A percentile compares a stretch with the other conserved stretches of the same genome.
Conservation (phyloP, 345 rosid species). For the Eucalyptus rudis region DNA sequence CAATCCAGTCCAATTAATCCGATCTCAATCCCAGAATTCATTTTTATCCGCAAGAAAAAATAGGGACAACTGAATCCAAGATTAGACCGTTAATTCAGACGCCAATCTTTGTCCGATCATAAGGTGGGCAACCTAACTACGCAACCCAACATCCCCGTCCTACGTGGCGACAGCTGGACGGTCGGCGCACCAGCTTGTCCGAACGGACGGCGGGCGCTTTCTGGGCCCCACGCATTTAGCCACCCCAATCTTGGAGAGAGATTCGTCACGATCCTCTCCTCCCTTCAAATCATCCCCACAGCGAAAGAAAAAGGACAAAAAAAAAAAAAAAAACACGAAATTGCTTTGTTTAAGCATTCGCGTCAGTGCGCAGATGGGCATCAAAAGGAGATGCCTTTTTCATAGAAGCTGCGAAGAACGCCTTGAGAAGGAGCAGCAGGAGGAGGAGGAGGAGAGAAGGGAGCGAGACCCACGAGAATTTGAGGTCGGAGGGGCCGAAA, state of each 20-base stretch:
- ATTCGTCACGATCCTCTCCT: neutral
- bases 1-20: no score
- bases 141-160: neutral
- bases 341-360: neutral
- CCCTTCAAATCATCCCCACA: neutral
- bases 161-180: slow-evolving; percentile 10
- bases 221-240: neutral
- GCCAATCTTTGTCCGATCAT: neutral
- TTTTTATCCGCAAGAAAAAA: neutral
- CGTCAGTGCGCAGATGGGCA: neutral
- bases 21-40: neutral
- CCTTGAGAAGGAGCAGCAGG: neutral
- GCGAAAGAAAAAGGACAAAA: neutral
- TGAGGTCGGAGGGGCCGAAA: neutral
- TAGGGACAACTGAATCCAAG: neutral
- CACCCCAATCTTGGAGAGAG: neutral
- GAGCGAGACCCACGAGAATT: neutral
- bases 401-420: neutral
- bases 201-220: neutral
- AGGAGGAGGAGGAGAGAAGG: neutral
- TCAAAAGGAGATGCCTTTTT: slow-evolving; percentile 5
- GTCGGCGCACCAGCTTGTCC: neutral
- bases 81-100: neutral
- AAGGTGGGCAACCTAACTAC: neutral
- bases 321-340: neutral